Conservation (phyloP, 2,329 filamentous ascomycete species). For the Mariannaea elegans region DNA sequence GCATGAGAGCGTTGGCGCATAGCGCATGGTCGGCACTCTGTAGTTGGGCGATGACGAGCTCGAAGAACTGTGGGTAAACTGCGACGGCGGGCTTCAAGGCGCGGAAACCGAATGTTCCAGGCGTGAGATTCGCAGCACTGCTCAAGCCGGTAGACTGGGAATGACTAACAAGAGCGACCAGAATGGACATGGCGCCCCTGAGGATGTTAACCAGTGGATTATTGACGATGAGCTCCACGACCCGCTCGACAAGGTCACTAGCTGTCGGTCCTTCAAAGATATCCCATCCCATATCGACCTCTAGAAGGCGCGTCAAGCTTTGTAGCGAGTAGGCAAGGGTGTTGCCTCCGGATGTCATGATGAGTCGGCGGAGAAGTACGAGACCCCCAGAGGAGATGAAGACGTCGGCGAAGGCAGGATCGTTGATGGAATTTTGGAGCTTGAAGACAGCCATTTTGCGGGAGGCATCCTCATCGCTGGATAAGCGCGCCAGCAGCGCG, state of each 20-base stretch:
- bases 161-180: conserved; percentile 91
- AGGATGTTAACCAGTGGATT: conserved; percentile 98
- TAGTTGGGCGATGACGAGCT: conserved; percentile 89
- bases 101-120: conserved; percentile 83
- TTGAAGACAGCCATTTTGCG: conserved; percentile 99
- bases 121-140: conserved; percentile 47
- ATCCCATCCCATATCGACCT: conserved; percentile 99
- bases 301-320: conserved; percentile 84
- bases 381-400: conserved; percentile 93
- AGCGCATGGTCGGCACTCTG: conserved; percentile 94
- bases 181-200: conserved; percentile 93
- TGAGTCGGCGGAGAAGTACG: conserved; percentile 80
- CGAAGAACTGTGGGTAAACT: conserved; percentile 91
- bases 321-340: conserved; percentile 95
- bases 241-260: conserved; percentile 75
- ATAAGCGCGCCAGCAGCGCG: conserved; percentile 69
- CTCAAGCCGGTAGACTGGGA: conserved; percentile 67
- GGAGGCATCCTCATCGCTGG: conserved; percentile 83
- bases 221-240: conserved; percentile 92
- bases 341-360: conserved; percentile 87
- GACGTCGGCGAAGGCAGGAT: conserved; percentile 94
- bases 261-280: conserved; percentile 72
- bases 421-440: conserved; percentile 92
- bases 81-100: conserved; percentile 92
- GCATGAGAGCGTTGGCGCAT: conserved; percentile 92